Conservation (phyloP, 306 rosid species). For the Malus domestica region ASM211411v1 NC_041795.1:7810501-7811000, state of each 20-base stretch:
- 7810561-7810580: conserved; percentile 59
- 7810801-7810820: conserved; percentile 73
- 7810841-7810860: conserved; percentile 75
- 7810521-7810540: conserved; percentile 87
- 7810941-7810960: neutral
- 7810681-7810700: conserved; percentile 80
- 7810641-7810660: conserved; percentile 67
- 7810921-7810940: conserved; percentile 88
- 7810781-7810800: conserved; percentile 74
- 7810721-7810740: conserved; percentile 65
- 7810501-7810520: conserved; percentile 33
- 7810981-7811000: neutral
- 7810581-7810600: conserved; percentile 46
- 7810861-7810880: conserved; percentile 73
- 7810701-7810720: conserved; percentile 82
- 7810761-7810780: conserved; percentile 86
- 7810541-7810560: conserved; percentile 83
- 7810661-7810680: conserved; percentile 57
- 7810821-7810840: conserved; percentile 57
- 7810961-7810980: neutral
- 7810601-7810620: conserved; percentile 55
- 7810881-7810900: conserved; percentile 81
- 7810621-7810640: conserved; percentile 40
- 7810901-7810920: conserved; percentile 79
- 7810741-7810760: conserved; percentile 81